These are phyloP conservation scores for Salix suchowensis DNA, from an alignment of 345 rosid genomes.

Conservation along the genomic window DNA sequence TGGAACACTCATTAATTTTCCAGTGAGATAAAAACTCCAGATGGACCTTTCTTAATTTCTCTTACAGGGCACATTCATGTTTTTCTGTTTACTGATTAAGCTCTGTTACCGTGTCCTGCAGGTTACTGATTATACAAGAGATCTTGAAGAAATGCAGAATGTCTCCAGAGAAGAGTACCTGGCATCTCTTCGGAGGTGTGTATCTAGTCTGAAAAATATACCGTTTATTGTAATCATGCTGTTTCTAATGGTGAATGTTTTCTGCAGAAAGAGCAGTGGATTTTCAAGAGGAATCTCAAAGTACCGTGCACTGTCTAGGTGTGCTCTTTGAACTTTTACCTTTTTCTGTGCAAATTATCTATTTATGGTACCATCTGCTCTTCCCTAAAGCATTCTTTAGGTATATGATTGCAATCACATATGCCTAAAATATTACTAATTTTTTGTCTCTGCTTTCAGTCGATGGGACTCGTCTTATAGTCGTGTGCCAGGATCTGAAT, in stretches of 20 bases:
- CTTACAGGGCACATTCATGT: neutral
- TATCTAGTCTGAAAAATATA: conserved; percentile 17
- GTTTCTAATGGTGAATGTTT: conserved; percentile 30
- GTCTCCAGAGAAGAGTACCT: conserved; percentile 92
- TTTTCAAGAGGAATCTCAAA: conserved; percentile 93
- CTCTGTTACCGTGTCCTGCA: conserved; percentile 20
- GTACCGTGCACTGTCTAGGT: conserved; percentile 95
- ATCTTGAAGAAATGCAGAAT: conserved; percentile 97
- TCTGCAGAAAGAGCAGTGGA: conserved; percentile 92
- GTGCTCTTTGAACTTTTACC: neutral
- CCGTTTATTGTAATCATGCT: neutral
- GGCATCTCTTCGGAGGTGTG: conserved; percentile 86
- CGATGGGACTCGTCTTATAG: conserved; percentile 82
- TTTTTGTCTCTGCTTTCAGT: conserved; percentile 27
- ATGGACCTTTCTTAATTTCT: neutral
- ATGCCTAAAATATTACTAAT: conserved; percentile 5
- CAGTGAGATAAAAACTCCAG: conserved; percentile 42
- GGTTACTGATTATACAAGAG: conserved; percentile 93
- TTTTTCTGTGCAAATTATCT: neutral
- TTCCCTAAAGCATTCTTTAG: neutral
- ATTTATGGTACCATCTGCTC: neutral
- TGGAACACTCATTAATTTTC: conserved; percentile 95
- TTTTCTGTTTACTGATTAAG: neutral
- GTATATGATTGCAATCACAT: neutral
- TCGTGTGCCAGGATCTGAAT: conserved; percentile 76